These are phyloP conservation scores for Rhizophagus clarus DNA, from an alignment of 192 early-diverging fungal genomes.

Conservation along the genomic window DNA sequence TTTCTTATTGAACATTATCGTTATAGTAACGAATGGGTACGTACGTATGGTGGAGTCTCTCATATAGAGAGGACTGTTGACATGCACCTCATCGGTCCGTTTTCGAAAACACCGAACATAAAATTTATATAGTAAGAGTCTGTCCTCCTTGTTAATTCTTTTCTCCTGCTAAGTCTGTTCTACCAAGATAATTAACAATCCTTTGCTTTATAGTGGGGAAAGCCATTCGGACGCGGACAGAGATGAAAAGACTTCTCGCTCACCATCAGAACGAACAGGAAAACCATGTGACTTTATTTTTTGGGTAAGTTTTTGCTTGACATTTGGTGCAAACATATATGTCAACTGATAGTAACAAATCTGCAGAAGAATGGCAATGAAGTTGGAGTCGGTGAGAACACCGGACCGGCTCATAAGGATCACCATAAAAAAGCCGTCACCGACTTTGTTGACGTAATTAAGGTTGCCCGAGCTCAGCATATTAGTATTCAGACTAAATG, in stretches of 20 bases:
- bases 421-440: not conserved
- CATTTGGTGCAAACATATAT: not conserved
- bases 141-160: not conserved
- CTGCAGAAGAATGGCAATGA: conserved; percentile 7
- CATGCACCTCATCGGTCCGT: conserved; percentile 1
- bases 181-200: not conserved
- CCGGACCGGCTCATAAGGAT: conserved; percentile 25
- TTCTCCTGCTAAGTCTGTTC: not conserved
- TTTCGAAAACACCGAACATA: conserved; percentile 9
- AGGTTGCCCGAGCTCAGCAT: conserved; percentile 27
- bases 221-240: conserved; percentile 18
- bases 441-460: conserved; percentile 22
- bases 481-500: conserved; percentile 3
- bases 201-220: conserved; percentile 16
- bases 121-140: conserved; percentile 25
- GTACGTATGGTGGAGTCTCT: not conserved
- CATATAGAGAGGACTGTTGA: conserved; percentile 17
- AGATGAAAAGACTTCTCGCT: conserved; percentile 14
- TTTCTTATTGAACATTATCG: not conserved
- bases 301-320: conserved; percentile 1
- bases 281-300: conserved; percentile 31
- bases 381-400: conserved; percentile 27
- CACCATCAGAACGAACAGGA: conserved; percentile 1
- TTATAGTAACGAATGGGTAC: conserved; percentile 19
- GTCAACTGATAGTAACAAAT: not conserved